Evolutionary conservation across 352 stramenopile species (phyloP).

Genomic region (Globisporangium cederbergense): DNA sequence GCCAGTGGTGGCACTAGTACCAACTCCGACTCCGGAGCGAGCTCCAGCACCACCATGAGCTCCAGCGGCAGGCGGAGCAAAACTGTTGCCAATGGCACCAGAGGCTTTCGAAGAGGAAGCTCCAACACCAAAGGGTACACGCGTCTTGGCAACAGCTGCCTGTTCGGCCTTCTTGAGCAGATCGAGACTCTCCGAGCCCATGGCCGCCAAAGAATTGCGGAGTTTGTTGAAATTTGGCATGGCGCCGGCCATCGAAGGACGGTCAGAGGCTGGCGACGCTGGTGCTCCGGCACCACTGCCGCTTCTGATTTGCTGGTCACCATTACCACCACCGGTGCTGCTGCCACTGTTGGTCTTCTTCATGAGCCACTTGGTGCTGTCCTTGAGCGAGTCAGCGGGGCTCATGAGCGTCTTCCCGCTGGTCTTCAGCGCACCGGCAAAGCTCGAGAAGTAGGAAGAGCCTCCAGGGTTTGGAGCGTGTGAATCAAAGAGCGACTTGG

Average conservation of each 20-base stretch:
- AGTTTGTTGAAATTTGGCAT: slow-evolving; percentile 55
- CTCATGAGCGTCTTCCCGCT: slow-evolving; percentile 67
- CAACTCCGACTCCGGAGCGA: neutral
- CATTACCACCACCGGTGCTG: slow-evolving; percentile 18
- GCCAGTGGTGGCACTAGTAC: neutral
- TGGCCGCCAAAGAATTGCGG: slow-evolving; percentile 51
- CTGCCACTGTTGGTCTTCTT: slow-evolving; percentile 47
- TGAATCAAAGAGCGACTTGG: slow-evolving; percentile 37
- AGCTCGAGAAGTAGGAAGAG: slow-evolving; percentile 70
- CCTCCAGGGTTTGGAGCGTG: slow-evolving; percentile 17
- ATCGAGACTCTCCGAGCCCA: slow-evolving; percentile 67
- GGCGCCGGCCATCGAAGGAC: slow-evolving; percentile 14
- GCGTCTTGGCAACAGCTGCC: slow-evolving; percentile 42
- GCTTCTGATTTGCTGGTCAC: slow-evolving; percentile 23
- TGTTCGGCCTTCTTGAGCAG: slow-evolving; percentile 78
- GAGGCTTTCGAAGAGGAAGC: slow-evolving; percentile 11
- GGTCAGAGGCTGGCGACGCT: neutral
- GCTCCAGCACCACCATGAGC: neutral
- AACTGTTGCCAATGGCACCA: neutral
- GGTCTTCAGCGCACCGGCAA: slow-evolving; percentile 64
- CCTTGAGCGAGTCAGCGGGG: slow-evolving; percentile 47
- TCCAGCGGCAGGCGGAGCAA: neutral
- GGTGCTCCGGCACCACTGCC: neutral
- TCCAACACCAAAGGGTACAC: slow-evolving; percentile 32
- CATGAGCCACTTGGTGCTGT: slow-evolving; percentile 73